Evolutionary conservation across 768 basidiomycete species (phyloP), one percentile per base, ranked within the genome.

Genomic region (Boletus speciosus): DNA sequence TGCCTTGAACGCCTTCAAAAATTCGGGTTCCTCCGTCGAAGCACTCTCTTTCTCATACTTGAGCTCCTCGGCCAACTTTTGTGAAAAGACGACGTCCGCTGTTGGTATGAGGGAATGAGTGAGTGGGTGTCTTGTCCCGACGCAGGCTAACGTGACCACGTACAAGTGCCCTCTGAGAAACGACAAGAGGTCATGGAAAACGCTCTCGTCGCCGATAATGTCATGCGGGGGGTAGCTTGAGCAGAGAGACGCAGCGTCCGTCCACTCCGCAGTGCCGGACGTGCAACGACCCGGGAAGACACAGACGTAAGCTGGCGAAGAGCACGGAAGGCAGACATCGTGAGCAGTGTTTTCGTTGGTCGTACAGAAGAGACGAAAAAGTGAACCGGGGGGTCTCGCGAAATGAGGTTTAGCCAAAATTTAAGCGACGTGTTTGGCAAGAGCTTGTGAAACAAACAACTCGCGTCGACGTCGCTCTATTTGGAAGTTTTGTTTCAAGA

Each of bases 41-140:
- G 66, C 72, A 25, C 77, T 74, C 62, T 93, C 86, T 56, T 81
- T 76, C 75, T 99, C 95, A 67, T 88, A 97, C 63, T 85, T 77
- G 62, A 97, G 78, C 75, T 98, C 96, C 67, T 89, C 84, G 47
- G 78, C 70, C 46, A 96, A 76, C 63, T 88, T 91, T 66, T 86
- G 79, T 10, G 84, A 76, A 40, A 98, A 82, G 21, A 81, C 70
- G 32, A 89, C 75, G 67, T 95, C 91, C 54, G 85, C 91, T 90
- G 61, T 41, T 6, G 27, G 35, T 44, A 25, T 35, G 29, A 29
- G 29, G 31, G 15, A 15, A 43, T 41, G 35, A 5, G 35, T 15
- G 47, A 42, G 35, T 41, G 21, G 1, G 34, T 11, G 4, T 4
- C 3, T 2, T 31, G 10, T 11, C 32, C 12, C 1, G 12, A 29